Base-by-base conservation (phyloP, 768 basidiomycete species). In the Tephrocybe rancida region DNA sequence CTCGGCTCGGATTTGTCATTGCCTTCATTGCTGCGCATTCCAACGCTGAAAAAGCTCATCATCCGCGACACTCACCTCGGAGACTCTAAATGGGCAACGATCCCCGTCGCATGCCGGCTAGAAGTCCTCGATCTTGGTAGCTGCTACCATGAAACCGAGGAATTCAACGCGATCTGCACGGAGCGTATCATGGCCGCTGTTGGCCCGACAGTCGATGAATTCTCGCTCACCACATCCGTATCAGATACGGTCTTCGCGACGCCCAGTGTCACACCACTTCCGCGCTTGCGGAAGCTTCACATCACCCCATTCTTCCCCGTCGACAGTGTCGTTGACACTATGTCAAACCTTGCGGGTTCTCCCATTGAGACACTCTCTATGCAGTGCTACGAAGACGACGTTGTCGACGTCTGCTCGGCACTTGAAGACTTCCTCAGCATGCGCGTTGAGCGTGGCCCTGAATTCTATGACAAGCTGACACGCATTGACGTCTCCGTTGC, bases 61-160 rank as follows among this genome's bases (percentile, higher is more conserved):
- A 82, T 90, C 61, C 79, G 78, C 51, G 87, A 88, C 63, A 88
- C 86, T 0, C 88, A 88, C 68, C 77, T 90, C 51, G 87, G 86
- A 14, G 84, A 86, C 65, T 71, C 72, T 44, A 71, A 71, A 30
- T 86, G 84, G 85, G 69, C 74, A n/a, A 70, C 73, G 22, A 76
- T 73, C n/a, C 76, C 77, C 32, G 73, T 81, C 53, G 64, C 67
- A 19, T 84, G 83, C 66, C 73, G 73, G 16, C 73, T 87, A 39
- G 70, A 84, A 57, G 70, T 81, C 35, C 77, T 87, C 45, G 82
- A 85, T 61, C 75, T 87, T 44, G 80, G 78, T 25, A 76, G 74
- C 66, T 84, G 81, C 70, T 76, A 72, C 59, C 77, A 81, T 69
- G 82, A 79, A 60, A 72, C 74, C 49, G 78, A 77, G 38, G 75